Percentiles rank a stretch among this genome's conserved stretches.
Evolutionary conservation across 192 early-diverging fungal species (phyloP).

Genomic region (Phycomyces nitens): DNA sequence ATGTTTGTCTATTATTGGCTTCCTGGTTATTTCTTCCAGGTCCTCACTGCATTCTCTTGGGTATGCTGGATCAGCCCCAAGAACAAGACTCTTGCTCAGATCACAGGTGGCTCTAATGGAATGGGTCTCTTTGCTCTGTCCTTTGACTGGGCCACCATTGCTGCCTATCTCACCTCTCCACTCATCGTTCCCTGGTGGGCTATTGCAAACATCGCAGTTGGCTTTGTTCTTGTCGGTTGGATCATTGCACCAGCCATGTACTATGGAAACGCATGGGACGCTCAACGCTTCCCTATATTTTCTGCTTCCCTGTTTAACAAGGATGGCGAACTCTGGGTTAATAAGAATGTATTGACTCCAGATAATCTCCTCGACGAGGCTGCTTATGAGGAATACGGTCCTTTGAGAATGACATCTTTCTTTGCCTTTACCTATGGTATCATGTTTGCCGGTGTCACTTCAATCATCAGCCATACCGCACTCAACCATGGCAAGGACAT

Average conservation of each 20-base stretch:
- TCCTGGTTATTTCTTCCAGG: conserved; percentile 51
- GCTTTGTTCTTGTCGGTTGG: conserved; percentile 49
- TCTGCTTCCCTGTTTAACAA: conserved; percentile 33
- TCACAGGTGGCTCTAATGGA: conserved; percentile 46
- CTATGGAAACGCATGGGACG: conserved; percentile 48
- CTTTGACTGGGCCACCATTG: conserved; percentile 57
- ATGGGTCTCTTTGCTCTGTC: conserved; percentile 52
- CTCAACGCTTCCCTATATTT: conserved; percentile 41
- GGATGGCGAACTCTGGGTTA: conserved; percentile 37
- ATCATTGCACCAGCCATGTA: conserved; percentile 51
- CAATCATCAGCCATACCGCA: conserved; percentile 55
- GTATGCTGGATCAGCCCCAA: conserved; percentile 49
- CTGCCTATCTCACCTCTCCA: conserved; percentile 41
- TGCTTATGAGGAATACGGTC: conserved; percentile 43
- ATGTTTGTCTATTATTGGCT: conserved; percentile 59
- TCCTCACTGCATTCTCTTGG: conserved; percentile 47
- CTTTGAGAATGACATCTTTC: conserved; percentile 45
- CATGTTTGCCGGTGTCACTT: conserved; percentile 52
- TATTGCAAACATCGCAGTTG: conserved; percentile 46
- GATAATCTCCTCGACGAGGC: conserved; percentile 37
- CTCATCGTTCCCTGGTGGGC: conserved; percentile 40
- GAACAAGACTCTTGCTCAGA: conserved; percentile 40
- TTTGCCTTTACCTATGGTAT: conserved; percentile 52
- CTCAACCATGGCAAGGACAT: conserved; percentile 63
- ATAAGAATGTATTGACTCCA: conserved; percentile 27